Percentiles rank a stretch among this genome's conserved stretches.
These are phyloP conservation scores for Ogataea parapolymorpha DNA, from an alignment of 805 yeast genomes.

Conservation along the genomic window DNA sequence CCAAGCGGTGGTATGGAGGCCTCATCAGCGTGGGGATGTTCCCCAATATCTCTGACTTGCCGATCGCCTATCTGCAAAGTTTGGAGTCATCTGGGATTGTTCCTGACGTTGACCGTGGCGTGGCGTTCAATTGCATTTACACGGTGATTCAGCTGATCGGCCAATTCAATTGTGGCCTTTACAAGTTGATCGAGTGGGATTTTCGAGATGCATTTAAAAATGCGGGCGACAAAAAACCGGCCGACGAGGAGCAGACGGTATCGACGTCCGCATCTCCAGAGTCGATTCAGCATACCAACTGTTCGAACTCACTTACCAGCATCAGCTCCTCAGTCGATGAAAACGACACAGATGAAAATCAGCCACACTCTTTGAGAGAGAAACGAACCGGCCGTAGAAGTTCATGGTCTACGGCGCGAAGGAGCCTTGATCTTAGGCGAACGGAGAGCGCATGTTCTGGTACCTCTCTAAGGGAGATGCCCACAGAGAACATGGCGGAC, in stretches of 20 bases:
- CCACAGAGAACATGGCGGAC: constrained; percentile 42
- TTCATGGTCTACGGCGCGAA: neutral
- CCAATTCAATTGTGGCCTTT: constrained; percentile 76
- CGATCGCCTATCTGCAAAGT: constrained; percentile 79
- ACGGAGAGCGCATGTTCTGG: constrained; percentile 10
- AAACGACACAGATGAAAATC: constrained; percentile 1
- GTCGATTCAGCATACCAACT: constrained; percentile 7
- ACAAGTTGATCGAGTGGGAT: constrained; percentile 66
- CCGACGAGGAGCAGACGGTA: constrained; percentile 22
- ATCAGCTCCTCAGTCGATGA: constrained; percentile 12
- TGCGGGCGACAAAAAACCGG: constrained; percentile 22
- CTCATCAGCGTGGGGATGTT: constrained; percentile 62
- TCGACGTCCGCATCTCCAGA: constrained; percentile 10
- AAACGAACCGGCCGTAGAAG: constrained; percentile 2
- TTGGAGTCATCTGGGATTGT: constrained; percentile 62
- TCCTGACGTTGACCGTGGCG: constrained; percentile 64
- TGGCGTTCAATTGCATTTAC: constrained; percentile 79
- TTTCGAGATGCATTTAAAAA: constrained; percentile 39
- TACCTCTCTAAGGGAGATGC: constrained; percentile 30
- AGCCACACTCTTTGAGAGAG: constrained; percentile 1
- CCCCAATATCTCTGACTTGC: constrained; percentile 79
- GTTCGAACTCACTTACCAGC: constrained; percentile 5
- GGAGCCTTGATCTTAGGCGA: constrained; percentile 3
- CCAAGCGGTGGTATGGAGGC: constrained; percentile 77
- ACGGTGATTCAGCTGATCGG: constrained; percentile 62